These are phyloP conservation scores for Lagerstroemia speciosa DNA, from an alignment of 345 rosid genomes.

Conservation along the genomic window DNA sequence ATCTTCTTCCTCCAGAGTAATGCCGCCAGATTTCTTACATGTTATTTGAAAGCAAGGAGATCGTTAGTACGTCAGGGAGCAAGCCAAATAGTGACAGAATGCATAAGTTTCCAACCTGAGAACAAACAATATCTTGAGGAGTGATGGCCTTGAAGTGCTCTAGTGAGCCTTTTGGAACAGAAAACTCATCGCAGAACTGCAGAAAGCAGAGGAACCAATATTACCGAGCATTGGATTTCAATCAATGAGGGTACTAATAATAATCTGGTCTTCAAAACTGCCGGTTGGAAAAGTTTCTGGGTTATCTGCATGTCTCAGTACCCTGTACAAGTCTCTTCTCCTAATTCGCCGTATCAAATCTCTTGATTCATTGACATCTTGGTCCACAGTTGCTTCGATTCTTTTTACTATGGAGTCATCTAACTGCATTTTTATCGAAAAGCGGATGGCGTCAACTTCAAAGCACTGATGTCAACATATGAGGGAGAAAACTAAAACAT, in stretches of 20 bases:
- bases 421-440: constrained; percentile 37
- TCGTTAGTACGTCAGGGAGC: neutral
- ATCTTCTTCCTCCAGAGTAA: constrained; percentile 60
- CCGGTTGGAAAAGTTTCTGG: neutral
- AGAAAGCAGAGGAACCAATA: neutral
- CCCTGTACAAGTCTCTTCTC: constrained; percentile 82
- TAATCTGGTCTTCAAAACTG: neutral
- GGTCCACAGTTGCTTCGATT: constrained; percentile 65
- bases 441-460: neutral
- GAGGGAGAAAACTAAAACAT: neutral
- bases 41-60: neutral
- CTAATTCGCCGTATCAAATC: constrained; percentile 71
- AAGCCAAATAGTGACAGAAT: neutral
- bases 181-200: constrained; percentile 92
- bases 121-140: constrained; percentile 79
- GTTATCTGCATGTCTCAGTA: neutral
- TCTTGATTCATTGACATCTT: constrained; percentile 65
- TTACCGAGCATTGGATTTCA: neutral
- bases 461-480: neutral
- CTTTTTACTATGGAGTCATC: constrained; percentile 77
- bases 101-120: constrained; percentile 40
- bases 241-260: neutral
- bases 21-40: constrained; percentile 51
- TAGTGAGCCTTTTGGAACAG: constrained; percentile 73
- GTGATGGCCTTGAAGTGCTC: constrained; percentile 75